Evolutionary conservation across 2,329 filamentous ascomycete genomes (phyloP), one percentile per base, ranked within the genome.

Genomic region (Sclerotinia trifoliorum): DNA sequence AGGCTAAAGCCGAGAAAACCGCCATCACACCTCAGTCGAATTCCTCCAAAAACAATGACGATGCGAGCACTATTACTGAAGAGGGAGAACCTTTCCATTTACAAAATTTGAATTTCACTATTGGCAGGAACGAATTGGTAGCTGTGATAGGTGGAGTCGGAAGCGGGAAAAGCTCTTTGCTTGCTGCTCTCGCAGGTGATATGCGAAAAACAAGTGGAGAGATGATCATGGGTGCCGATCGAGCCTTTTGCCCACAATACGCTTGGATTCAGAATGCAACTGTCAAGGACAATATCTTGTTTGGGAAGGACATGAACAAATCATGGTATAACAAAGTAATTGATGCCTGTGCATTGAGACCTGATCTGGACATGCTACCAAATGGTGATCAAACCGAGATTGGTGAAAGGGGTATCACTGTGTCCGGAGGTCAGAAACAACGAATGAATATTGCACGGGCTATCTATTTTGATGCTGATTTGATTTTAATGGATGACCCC

Each of bases 221-320:
- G 49, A 85, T 96, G 7, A 85, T 87, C 0, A 85, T 95, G 73
- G 92, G 94, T 52, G 92, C 92, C 0, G 89, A 88, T 3, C 85
- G 94, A 70, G 92, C 94, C 0, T 97, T 97, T 75, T 98, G 95
- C 73, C 94, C 94, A 0, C 94, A 99, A 77, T 97, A 97, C 76
- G 92, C 95, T 0, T 99, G 95, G 95, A 97, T 99, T 61, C 94
- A 98, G 77, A 98, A 98, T 75, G 85, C 93, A 0, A 92, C 90
- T 0, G 86, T 98, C 4, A 88, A 88, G 70, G 88, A 97, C 46
- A 99, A 99, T 75, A 96, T 99, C 69, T 80, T 93, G 0, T 98
- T 98, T 75, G 94, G 94, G 15, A 94, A 93, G 73, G 85, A 88
- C 0, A 86, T 90, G 80, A 84, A 96, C 65, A 84, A 84, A 68